phyloP scores from a whole-genome alignment of 495 filamentous ascomycete genomes.

The Penicillium diatomitis region DNA sequence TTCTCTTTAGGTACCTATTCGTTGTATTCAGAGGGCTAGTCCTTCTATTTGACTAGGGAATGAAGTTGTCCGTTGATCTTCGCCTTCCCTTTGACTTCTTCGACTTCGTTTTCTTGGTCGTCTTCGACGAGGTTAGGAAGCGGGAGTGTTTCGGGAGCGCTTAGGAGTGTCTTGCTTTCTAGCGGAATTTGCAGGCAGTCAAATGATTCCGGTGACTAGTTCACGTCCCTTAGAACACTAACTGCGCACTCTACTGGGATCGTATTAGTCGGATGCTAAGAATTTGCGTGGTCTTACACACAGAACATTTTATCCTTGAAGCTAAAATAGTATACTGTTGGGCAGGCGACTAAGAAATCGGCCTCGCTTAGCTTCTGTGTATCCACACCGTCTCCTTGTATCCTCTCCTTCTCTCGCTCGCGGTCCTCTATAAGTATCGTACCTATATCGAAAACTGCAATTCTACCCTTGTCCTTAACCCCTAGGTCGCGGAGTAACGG shows the following conservation, averaged over 20 bases:
- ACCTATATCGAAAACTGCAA: slow-evolving; percentile 10
- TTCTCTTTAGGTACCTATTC: no score
- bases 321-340: slow-evolving; percentile 18
- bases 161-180: slow-evolving; percentile 19
- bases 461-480: slow-evolving; percentile 7
- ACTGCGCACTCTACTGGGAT: slow-evolving; percentile 25
- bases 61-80: no score
- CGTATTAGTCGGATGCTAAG: slow-evolving; percentile 8
- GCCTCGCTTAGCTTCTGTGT: slow-evolving; percentile 12
- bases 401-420: slow-evolving; percentile 18
- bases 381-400: slow-evolving; percentile 11
- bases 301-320: slow-evolving; percentile 21
- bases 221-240: slow-evolving; percentile 20
- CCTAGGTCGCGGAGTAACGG: slow-evolving; percentile 8
- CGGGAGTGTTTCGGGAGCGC: no score
- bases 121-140: no score
- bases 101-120: no score
- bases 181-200: slow-evolving; percentile 10
- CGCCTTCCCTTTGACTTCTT: no score
- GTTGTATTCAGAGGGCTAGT: no score
- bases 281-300: slow-evolving; percentile 6
- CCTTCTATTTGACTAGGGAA: no score
- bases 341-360: slow-evolving; percentile 18
- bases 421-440: slow-evolving; percentile 6
- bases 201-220: slow-evolving; percentile 16